phyloP scores from a whole-genome alignment of 768 basidiomycete genomes.

The Lactarius tabidus region DNA sequence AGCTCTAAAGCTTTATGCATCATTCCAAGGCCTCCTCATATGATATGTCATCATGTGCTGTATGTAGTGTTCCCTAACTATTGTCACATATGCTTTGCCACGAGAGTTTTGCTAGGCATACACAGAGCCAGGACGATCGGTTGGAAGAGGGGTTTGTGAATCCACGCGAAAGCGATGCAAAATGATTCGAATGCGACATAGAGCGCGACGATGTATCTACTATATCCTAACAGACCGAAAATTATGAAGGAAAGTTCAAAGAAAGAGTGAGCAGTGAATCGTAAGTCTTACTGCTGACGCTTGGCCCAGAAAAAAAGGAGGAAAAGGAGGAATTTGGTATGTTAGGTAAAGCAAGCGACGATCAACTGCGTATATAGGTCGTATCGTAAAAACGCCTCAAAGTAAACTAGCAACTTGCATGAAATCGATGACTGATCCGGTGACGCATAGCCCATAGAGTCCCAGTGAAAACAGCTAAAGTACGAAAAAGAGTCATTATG shows the following conservation, averaged over 20 bases:
- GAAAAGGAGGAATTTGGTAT: not conserved
- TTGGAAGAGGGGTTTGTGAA: not conserved
- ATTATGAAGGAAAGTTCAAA: not conserved
- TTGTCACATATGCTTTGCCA: not conserved
- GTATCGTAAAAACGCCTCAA: not conserved
- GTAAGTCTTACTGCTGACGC: too few species aligned
- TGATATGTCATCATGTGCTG: too few species aligned
- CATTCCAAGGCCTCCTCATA: too few species aligned
- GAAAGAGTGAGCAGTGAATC: not conserved
- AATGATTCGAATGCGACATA: not conserved
- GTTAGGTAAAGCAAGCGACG: not conserved
- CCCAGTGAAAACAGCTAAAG: slow-evolving; percentile 19
- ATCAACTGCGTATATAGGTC: not conserved
- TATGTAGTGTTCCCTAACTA: too few species aligned
- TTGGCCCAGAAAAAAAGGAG: not conserved
- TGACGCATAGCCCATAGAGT: not conserved
- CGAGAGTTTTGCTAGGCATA: not conserved
- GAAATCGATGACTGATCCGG: not conserved
- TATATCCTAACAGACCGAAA: not conserved
- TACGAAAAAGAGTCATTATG: not conserved
- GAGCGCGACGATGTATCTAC: not conserved
- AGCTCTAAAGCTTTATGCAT: too few species aligned
- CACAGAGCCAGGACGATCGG: too few species aligned
- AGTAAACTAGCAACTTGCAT: not conserved
- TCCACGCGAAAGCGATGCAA: not conserved